Evolutionary conservation across 106 monocot species (phyloP), one percentile per base, ranked within the genome.

Genomic region (Dendrobium chrysotoxum): DNA sequence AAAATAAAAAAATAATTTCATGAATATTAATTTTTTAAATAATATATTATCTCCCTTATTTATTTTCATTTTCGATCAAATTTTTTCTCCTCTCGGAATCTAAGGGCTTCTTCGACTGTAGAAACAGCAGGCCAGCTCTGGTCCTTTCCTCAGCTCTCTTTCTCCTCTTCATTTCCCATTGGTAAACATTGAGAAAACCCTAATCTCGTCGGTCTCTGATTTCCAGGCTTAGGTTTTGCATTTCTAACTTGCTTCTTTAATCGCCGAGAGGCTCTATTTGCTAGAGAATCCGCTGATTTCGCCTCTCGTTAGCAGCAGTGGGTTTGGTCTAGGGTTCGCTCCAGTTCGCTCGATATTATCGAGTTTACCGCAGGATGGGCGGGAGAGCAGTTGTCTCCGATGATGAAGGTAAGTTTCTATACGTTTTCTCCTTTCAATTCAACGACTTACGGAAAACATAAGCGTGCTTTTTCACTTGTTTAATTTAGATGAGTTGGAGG

Each of bases 401-500:
- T 25, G 94, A 94, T 16, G 98, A 95, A 83, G 96, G 96, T 96
- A 80, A 61, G 72, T 58, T 4, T n/a, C 4, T 66, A 4, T 10
- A 5, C 46, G 64, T 1, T 25, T 75, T 54, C 42, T 40, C 21
- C n/a, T 54, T 45, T 47, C 3, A 30, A 15, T 68, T 39, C 50
- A 54, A 44, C 25, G 40, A 26, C 40, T 39, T 30, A 0, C 47
- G 30, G 46, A 15, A 15, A 58, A 74, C 10, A 25, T 53, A 72
- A 20, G 28, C 50, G 46, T 81, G 11, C 26, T 30, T 55, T 16
- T 74, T 61, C 76, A 16, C 38, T 40, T 55, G 23, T 38, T 53
- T 40, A 74, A 16, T 68, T 64, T 79, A 97, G 98, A 92, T 28
- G 92, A 95, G 83, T 40, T 90, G n/a, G 91, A 95, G 47, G 98